Base-by-base conservation (phyloP, 2,329 filamentous ascomycete species). In the Neofusicoccum cordaticola region DNA sequence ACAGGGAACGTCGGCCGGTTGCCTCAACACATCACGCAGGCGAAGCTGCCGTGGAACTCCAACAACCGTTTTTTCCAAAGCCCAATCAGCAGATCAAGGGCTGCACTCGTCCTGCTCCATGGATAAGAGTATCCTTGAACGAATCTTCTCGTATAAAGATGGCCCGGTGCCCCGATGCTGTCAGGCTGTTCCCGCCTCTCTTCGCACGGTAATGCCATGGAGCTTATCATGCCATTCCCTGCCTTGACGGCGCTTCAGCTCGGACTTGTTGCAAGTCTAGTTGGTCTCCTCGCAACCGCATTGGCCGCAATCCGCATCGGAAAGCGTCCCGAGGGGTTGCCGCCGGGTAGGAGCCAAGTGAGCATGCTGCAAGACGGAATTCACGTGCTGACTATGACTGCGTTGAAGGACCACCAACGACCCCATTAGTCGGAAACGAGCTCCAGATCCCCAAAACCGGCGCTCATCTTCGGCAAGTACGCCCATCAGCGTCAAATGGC, bases 391-490 rank as follows among this genome's bases (percentile, higher is more conserved):
- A 31, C 13, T 9, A 13, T 19, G n/a, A 9, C 15, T 15, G 11
- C 37, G 11, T 22, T 5, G 4, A 31, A 67, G 65, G 65, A 2
- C 65, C 65, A n/a, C 65, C 35, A 2, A 63, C 65, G 9, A 34
- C n/a, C n/a, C 66, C 66, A 6, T 17, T 67, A 13, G 12, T 67
- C 7, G 65, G 65, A 12, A 67, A 67, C 22, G 31, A 62, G 13
- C 65, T 48, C 19, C 4, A 53, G 12, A 58, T 67, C 31, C 65
- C 65, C 6, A 67, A 51, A 0, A 58, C 19, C 12, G 61, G 52
- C 17, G 35, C 50, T 9, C 65, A 67, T 22, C 17, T 57, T 9
- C 8, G 15, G 52, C 42, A 44, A 7, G 37, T 0, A 7, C 9
- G 4, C 27, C 47, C 47, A 12, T 13, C 6, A 4, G 4, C 12